These are phyloP conservation scores for Boletus tomentosulus DNA, from an alignment of 768 basidiomycete species.

Conservation along the genomic window DNA sequence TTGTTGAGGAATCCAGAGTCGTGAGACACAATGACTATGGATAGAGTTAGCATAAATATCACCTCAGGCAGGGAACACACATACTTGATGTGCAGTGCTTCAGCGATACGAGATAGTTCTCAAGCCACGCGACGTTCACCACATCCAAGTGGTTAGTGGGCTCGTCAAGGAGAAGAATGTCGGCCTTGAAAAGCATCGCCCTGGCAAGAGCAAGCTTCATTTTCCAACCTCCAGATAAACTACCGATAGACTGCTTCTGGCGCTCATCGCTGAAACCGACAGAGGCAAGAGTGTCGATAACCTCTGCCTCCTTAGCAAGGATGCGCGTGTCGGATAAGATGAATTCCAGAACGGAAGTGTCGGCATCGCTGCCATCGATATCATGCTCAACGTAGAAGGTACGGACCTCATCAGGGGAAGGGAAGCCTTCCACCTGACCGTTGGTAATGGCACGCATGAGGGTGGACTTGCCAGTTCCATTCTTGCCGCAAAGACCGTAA, in stretches of 20 bases:
- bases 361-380: constrained; percentile 92
- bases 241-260: constrained; percentile 81
- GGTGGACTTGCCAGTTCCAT: constrained; percentile 97
- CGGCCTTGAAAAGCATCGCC: constrained; percentile 97
- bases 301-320: constrained; percentile 61
- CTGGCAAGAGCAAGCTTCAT: constrained; percentile 98
- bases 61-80: constrained; percentile 22
- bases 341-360: constrained; percentile 86
- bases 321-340: constrained; percentile 84
- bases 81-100: constrained; percentile 89
- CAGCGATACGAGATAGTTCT: constrained; percentile 84
- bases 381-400: constrained; percentile 99
- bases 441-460: constrained; percentile 93
- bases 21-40: constrained; percentile 90
- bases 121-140: constrained; percentile 96
- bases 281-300: constrained; percentile 76
- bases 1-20: constrained; percentile 98
- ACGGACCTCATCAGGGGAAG: constrained; percentile 93
- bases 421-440: constrained; percentile 98
- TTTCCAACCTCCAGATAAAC: constrained; percentile 98
- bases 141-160: constrained; percentile 97
- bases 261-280: constrained; percentile 91
- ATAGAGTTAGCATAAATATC: constrained; percentile 4
- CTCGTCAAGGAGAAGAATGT: constrained; percentile 94
- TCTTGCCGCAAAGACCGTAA: constrained; percentile 97